Base-by-base conservation (phyloP, 208 protist genomes). In the Porcisia deanei region DNA sequence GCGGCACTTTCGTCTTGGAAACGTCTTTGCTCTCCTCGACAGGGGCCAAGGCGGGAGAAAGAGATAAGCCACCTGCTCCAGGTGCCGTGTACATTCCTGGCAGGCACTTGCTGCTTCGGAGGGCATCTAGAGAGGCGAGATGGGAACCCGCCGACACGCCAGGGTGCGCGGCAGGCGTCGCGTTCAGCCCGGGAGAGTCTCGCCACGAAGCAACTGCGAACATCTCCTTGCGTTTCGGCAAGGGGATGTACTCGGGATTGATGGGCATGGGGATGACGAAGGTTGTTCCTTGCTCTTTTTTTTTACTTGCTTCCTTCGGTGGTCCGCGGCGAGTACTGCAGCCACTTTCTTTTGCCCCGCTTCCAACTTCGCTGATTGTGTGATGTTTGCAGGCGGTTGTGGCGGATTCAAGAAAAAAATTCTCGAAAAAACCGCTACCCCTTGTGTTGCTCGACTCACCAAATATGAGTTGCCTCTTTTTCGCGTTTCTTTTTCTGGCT, bases 201-300 rank as follows among this genome's bases (percentile, higher is more conserved):
- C 91, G 89, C 89, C 91, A 94, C 18, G 85, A 92, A 49, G 77
- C 79, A 65, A 94, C 79, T 52, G 85, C 89, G 41, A 92, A 91
- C 82, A 92, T 88, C 68, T 92, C 87, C 82, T 93, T 92, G 59
- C 83, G 75, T 77, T 93, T 92, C 16, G 82, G 76, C 54, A 96
- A 79, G 14, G 91, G 88, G 75, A 96, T 96, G 79, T 91, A 96
- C 58, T 96, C 85, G 18, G 91, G 91, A 18, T 83, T 64, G 54
- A 81, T 61, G 10, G 89, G 83, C 89, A 93, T 93, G 18, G 22
- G 2, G 53, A 1, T 16, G n/a, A 52, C 67, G 34, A 30, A 43
- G 6, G 39, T 73, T 71, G 74, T 75, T 16, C 30, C 64, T 57
- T 3, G 68, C 39, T 72, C 1, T 52, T 52, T 52, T 52, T 52